Evolutionary conservation across 2,329 filamentous ascomycete genomes (phyloP).

Genomic region (Fusarium foetens): DNA sequence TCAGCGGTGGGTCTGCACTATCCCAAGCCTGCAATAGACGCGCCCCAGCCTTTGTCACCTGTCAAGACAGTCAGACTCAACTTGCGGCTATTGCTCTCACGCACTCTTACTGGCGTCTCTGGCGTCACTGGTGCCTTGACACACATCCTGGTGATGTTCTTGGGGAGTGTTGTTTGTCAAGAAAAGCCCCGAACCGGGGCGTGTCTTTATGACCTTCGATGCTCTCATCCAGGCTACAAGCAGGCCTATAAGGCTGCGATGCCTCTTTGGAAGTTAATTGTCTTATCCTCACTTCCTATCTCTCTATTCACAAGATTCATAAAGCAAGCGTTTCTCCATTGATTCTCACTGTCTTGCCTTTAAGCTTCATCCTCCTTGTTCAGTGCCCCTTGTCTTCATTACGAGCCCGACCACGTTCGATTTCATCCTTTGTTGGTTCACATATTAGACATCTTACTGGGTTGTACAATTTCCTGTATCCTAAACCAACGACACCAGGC

Average conservation of each 20-base stretch:
- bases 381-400: neutral
- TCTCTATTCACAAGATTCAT: constrained; percentile 33
- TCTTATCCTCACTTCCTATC: constrained; percentile 42
- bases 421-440: constrained; percentile 13
- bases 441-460: constrained; percentile 2
- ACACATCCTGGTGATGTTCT: constrained; percentile 32
- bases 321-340: constrained; percentile 22
- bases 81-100: constrained; percentile 45
- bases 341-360: constrained; percentile 4
- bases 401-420: constrained; percentile 5
- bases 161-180: constrained; percentile 24
- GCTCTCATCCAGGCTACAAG: constrained; percentile 47
- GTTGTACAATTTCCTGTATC: constrained; percentile 9
- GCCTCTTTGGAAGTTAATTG: constrained; percentile 51
- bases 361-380: constrained; percentile 19
- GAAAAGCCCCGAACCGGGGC: constrained; percentile 23
- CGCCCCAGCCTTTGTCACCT: constrained; percentile 46
- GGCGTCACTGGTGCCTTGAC: constrained; percentile 47
- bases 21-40: constrained; percentile 46
- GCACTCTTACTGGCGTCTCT: constrained; percentile 44
- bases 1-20: constrained; percentile 41
- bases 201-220: constrained; percentile 36
- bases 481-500: constrained; percentile 24
- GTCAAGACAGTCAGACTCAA: constrained; percentile 47
- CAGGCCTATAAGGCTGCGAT: constrained; percentile 65